Conservation (phyloP, 2,329 filamentous ascomycete species). For the Botrytis pseudocinerea region DNA sequence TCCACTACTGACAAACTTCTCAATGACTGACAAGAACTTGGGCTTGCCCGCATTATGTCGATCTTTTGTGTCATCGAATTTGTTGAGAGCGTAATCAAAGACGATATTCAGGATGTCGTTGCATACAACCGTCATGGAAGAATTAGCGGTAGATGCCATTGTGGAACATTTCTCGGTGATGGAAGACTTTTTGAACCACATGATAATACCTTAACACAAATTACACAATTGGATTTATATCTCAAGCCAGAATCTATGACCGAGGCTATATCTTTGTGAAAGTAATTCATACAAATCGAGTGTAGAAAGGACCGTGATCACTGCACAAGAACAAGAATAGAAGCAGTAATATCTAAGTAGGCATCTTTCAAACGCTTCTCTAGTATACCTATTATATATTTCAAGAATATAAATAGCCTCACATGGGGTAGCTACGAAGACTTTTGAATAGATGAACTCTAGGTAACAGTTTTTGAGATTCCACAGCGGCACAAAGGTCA, state of each 20-base stretch:
- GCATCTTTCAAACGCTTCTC: not conserved
- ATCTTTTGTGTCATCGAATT: not conserved
- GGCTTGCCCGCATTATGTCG: not conserved
- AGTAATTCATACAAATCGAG: not conserved
- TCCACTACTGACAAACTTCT: not conserved
- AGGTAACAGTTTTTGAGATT: not conserved
- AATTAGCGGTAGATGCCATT: not conserved
- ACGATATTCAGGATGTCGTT: not conserved
- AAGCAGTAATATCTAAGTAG: not conserved
- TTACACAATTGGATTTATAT: not conserved
- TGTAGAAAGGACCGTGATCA: not conserved
- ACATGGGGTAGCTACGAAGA: not conserved
- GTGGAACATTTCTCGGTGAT: not conserved
- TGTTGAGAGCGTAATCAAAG: not conserved
- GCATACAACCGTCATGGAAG: not conserved
- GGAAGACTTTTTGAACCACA: not conserved
- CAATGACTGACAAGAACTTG: not conserved
- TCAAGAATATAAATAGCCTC: not conserved
- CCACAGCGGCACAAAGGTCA: not conserved
- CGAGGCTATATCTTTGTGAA: not conserved
- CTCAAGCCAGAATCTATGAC: not conserved
- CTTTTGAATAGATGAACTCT: not conserved
- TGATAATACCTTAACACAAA: not conserved
- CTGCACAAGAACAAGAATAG: not conserved
- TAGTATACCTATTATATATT: not conserved